A percentile compares a stretch with the other conserved stretches of the same genome.
Evolutionary conservation across 106 monocot species (phyloP).

Genomic region (Allium sativum): DNA sequence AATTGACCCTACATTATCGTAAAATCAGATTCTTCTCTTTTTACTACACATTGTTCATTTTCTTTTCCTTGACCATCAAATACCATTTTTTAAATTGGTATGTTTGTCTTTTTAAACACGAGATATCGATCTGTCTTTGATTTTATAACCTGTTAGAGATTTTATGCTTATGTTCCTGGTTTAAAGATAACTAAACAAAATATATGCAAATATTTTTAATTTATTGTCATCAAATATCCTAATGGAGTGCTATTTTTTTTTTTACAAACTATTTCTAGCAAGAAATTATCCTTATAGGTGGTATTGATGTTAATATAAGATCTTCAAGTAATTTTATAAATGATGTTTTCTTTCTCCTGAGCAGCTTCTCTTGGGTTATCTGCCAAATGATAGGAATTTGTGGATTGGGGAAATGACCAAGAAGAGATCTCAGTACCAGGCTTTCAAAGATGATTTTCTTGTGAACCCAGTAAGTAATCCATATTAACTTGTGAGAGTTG

Average conservation of each 20-base stretch:
- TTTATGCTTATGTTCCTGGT: background rate
- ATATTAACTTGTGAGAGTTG: background rate
- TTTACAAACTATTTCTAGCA: background rate
- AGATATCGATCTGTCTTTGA: too few species aligned
- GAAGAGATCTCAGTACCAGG: conserved; percentile 62
- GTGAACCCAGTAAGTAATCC: conserved; percentile 55
- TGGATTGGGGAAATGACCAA: conserved; percentile 62
- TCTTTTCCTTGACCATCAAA: too few species aligned
- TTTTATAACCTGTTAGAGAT: too few species aligned
- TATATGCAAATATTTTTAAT: background rate
- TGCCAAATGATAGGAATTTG: conserved; percentile 50
- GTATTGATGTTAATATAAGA: background rate
- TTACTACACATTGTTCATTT: too few species aligned
- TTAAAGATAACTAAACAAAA: background rate
- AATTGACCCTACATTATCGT: too few species aligned
- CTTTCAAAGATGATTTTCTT: conserved; percentile 75
- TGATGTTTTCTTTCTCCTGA: background rate
- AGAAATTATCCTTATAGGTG: background rate
- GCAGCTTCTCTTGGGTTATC: conserved; percentile 77
- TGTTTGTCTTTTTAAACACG: too few species aligned
- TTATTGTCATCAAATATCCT: background rate
- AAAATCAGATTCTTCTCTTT: too few species aligned
- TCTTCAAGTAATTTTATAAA: background rate
- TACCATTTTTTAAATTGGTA: too few species aligned
- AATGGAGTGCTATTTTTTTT: background rate